phyloP scores from a whole-genome alignment of 352 stramenopile genomes.

The Thalassiosira delicatula region DNA sequence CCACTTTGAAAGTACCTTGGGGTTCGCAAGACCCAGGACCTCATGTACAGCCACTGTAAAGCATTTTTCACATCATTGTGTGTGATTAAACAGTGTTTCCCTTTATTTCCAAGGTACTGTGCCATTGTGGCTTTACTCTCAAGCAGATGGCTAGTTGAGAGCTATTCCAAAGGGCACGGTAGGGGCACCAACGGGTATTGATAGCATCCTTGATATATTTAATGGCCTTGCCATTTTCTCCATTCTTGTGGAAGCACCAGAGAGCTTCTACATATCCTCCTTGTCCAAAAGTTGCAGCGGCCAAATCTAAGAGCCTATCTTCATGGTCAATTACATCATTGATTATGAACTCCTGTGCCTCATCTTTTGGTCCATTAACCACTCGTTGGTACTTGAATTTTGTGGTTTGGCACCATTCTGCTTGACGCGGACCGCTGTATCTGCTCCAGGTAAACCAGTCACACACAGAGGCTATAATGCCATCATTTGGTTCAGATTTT shows the following conservation, averaged over 20 bases:
- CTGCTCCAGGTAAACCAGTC: slow-evolving; percentile 13
- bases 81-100: too few species aligned
- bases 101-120: too few species aligned
- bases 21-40: too few species aligned
- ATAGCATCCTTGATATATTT: not conserved
- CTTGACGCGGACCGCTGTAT: slow-evolving; percentile 4
- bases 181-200: slow-evolving; percentile 1
- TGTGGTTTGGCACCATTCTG: slow-evolving; percentile 42
- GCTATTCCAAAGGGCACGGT: not conserved
- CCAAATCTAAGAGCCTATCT: not conserved
- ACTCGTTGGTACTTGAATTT: slow-evolving; percentile 18
- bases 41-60: too few species aligned
- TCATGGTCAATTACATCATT: slow-evolving; percentile 6
- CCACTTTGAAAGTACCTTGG: too few species aligned
- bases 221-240: slow-evolving; percentile 1
- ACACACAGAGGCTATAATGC: not conserved
- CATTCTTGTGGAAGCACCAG: slow-evolving; percentile 21
- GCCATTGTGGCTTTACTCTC: too few species aligned
- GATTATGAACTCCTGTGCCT: too few species aligned
- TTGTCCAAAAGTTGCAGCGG: too few species aligned
- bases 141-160: too few species aligned
- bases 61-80: too few species aligned
- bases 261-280: not conserved
- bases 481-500: not conserved
- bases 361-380: not conserved